phyloP scores from a whole-genome alignment of 2,329 filamentous ascomycete genomes.

The Teratosphaeria epicoccoides region DNA sequence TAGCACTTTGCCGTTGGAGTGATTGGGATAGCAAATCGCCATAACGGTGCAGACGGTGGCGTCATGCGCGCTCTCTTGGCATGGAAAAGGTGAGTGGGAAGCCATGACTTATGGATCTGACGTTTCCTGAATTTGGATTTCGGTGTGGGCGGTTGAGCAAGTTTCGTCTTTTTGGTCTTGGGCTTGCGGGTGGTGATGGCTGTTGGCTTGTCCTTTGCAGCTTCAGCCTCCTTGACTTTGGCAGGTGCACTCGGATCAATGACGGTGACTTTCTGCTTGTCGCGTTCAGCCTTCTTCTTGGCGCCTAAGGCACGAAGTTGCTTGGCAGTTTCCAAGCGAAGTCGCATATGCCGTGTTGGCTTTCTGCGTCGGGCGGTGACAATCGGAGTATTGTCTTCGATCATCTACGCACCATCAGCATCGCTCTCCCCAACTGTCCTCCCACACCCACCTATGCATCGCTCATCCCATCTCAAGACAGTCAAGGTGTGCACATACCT shows the following conservation, averaged over 20 bases:
- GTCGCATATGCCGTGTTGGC: conserved; percentile 41
- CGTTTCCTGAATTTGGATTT: conserved; percentile 70
- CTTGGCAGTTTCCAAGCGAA: conserved; percentile 67
- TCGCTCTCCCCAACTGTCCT: not conserved
- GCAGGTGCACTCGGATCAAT: conserved; percentile 11
- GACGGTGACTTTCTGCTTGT: conserved; percentile 21
- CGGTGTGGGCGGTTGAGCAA: conserved; percentile 54
- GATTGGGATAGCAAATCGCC: conserved; percentile 78
- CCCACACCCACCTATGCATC: conserved; percentile 10
- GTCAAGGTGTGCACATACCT: conserved; percentile 27
- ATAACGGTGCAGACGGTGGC: conserved; percentile 63
- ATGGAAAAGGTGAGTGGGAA: conserved; percentile 91
- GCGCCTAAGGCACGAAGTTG: conserved; percentile 52
- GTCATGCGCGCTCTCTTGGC: conserved; percentile 89
- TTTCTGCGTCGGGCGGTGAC: conserved; percentile 56
- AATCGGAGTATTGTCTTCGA: conserved; percentile 80
- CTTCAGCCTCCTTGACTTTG: not conserved
- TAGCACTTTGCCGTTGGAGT: conserved; percentile 86
- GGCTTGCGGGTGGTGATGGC: conserved; percentile 34
- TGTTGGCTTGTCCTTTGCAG: not conserved
- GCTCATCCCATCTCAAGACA: not conserved
- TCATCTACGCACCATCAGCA: conserved; percentile 48
- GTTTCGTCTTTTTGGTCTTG: conserved; percentile 58
- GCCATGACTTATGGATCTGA: conserved; percentile 80
- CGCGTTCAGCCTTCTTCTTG: conserved; percentile 37